phyloP scores from a whole-genome alignment of 2,329 filamentous ascomycete genomes.

The Parascedosporium putredinis region DNA sequence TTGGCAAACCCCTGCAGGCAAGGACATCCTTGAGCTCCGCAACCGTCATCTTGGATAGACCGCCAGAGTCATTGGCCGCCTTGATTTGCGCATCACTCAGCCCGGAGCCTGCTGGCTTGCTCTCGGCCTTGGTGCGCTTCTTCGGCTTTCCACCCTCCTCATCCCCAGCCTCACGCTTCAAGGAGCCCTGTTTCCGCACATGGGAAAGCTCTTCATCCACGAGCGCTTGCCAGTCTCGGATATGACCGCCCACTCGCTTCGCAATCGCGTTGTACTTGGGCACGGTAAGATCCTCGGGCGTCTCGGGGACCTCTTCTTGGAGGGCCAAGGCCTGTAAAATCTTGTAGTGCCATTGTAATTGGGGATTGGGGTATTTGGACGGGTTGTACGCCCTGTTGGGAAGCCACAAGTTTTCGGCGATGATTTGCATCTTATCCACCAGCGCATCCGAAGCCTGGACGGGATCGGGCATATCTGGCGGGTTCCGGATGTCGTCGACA shows the following conservation, averaged over 20 bases:
- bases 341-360: conserved; percentile 93
- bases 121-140: conserved; percentile 32
- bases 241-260: conserved; percentile 72
- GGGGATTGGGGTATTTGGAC: conserved; percentile 78
- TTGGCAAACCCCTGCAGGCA: conserved; percentile 34
- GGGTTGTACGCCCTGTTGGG: conserved; percentile 81
- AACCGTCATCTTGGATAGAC: conserved; percentile 43
- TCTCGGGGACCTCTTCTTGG: conserved; percentile 78
- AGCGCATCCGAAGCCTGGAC: conserved; percentile 56
- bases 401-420: conserved; percentile 79
- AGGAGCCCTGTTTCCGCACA: conserved; percentile 26
- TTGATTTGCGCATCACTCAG: conserved; percentile 37
- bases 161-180: conserved; percentile 42
- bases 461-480: conserved; percentile 48
- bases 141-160: conserved; percentile 27
- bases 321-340: conserved; percentile 86
- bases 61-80: conserved; percentile 31
- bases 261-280: conserved; percentile 82
- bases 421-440: conserved; percentile 69
- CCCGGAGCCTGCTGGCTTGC: conserved; percentile 21
- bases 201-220: conserved; percentile 46
- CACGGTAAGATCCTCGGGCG: conserved; percentile 63
- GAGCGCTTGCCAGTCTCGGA: conserved; percentile 64
- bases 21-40: conserved; percentile 40
- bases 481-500: conserved; percentile 74